Base-by-base conservation (phyloP, 495 filamentous ascomycete species). In the Hypoxylon rickii region DNA sequence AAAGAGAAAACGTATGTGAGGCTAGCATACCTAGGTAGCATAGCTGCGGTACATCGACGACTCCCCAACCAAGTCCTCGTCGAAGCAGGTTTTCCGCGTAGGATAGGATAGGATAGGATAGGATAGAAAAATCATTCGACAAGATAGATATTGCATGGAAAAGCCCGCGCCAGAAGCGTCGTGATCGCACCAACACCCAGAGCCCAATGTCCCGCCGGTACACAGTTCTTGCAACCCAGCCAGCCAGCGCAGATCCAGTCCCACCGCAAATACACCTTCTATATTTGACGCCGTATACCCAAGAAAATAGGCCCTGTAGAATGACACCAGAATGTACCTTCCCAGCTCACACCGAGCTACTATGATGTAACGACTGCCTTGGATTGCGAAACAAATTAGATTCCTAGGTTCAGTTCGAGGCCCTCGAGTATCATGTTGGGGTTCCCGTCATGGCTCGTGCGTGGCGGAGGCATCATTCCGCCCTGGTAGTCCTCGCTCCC, bases 341-440 rank as follows among this genome's bases (percentile, higher is more conserved):
- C 15, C 11, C 39, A 3, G 24, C 19, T 22, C 43, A 31, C 13
- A 39, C 15, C 10, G 4, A 29, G 24, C 24, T 10, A 10, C 10
- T 29, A 10, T 29, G 24, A 29, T 29, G 10, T 12, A 18, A 22
- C 11, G 3, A 16, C 16, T 31, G 13, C 18, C 7, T 22, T n/a
- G 6, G 26, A 7, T 44, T 13, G 1, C 16, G 11, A 1, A 44
- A 48, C 12, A 40, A 31, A 12, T 71, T 61, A 77, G 29, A 75
- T 58, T 12, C 72, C 68, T 32, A 75, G 68, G 29, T 67, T 68
- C 17, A 69, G 58, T 37, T 79, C 76, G 41, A 80, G 44, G 6
- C 76, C 75, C 19, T 76, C 75, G 18, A 80, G 38, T 2, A 75
- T 61, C 32, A 75, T n/a, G n/a, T n/a, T n/a, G n/a, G n/a, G 70